Conservation (phyloP, 139 green algal genomes). For the Mesostigma viride region DNA sequence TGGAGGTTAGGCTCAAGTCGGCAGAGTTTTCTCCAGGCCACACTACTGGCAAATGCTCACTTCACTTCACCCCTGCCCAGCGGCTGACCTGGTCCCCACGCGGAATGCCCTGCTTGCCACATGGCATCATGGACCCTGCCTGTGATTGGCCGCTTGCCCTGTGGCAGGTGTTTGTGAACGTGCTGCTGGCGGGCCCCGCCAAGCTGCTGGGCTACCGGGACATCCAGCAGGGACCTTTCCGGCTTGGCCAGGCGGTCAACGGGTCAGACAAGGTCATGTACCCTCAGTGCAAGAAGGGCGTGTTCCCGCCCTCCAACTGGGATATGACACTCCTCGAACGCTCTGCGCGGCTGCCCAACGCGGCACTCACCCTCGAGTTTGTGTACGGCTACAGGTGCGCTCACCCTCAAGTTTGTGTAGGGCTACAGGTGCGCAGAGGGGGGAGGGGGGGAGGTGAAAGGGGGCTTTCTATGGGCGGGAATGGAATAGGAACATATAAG, state of each 20-base stretch:
- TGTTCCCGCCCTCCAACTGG: conserved; percentile 51
- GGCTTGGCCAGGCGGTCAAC: conserved; percentile 31
- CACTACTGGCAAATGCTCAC: too few species aligned
- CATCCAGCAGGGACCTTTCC: conserved; percentile 45
- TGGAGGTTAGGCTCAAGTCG: too few species aligned
- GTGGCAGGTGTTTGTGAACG: conserved; percentile 36
- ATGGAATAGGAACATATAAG: neutral
- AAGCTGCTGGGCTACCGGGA: conserved; percentile 13
- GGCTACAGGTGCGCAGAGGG: conserved; percentile 46
- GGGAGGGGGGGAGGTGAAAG: too few species aligned
- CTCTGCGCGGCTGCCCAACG: conserved; percentile 49
- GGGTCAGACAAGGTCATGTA: conserved; percentile 62
- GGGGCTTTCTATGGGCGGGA: neutral
- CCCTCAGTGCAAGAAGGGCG: conserved; percentile 50
- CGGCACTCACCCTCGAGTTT: conserved; percentile 49
- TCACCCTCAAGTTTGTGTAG: conserved; percentile 54
- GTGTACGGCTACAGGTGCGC: conserved; percentile 52
- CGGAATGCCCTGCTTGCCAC: too few species aligned
- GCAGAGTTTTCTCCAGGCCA: too few species aligned
- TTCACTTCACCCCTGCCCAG: too few species aligned
- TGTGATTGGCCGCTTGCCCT: too few species aligned
- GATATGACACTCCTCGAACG: conserved; percentile 34
- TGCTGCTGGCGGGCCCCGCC: conserved; percentile 41
- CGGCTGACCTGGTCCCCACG: too few species aligned
- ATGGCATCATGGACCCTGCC: too few species aligned